A percentile compares a stretch with the other conserved stretches of the same genome.
Conservation (phyloP, 345 rosid species). For the Eutrema heterophyllum region DNA sequence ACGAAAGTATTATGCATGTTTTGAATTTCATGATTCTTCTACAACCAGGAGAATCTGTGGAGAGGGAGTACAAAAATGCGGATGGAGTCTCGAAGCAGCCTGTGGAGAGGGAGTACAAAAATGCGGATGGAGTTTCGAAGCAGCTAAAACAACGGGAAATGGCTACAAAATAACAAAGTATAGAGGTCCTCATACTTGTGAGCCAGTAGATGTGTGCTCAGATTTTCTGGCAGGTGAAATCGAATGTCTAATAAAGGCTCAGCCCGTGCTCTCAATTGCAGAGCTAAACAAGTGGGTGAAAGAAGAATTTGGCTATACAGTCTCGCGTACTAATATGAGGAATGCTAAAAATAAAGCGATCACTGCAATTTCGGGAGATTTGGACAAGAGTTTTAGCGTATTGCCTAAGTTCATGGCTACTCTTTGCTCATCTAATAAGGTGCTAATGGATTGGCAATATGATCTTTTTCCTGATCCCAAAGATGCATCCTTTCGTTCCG, state of each 20-base stretch:
- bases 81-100: too few relatives aligned
- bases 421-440: background rate
- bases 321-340: background rate
- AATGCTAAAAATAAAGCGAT: constrained; percentile 2
- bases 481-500: background rate
- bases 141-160: too few relatives aligned
- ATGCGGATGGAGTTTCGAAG: too few relatives aligned
- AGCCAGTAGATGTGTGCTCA: too few relatives aligned
- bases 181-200: too few relatives aligned
- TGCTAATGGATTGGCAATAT: background rate
- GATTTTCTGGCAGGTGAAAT: too few relatives aligned
- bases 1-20: background rate
- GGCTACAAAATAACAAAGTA: too few relatives aligned
- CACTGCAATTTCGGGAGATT: background rate
- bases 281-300: background rate
- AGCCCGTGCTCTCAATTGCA: background rate
- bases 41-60: too few relatives aligned
- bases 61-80: too few relatives aligned
- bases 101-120: too few relatives aligned
- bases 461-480: background rate
- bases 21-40: too few relatives aligned
- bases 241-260: background rate
- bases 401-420: constrained; percentile 15
- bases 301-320: background rate
- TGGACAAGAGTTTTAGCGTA: background rate